Base-by-base conservation (phyloP, 768 basidiomycete genomes). In the Filobasidium wieringae region DNA sequence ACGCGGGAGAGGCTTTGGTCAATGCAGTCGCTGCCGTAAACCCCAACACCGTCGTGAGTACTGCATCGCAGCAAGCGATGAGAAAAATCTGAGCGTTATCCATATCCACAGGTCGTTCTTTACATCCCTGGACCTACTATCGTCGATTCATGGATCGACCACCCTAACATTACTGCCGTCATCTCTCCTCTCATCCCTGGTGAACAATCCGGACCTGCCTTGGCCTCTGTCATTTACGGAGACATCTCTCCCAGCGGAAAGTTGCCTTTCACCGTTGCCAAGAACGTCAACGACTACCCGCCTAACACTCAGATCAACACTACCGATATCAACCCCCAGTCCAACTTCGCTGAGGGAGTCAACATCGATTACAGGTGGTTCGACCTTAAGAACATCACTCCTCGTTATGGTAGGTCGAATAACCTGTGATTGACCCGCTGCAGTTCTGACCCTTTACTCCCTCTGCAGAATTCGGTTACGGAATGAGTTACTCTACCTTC, bases 281-380 rank as follows among this genome's bases (percentile, higher is more conserved):
- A 68, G 54, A 27, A 43, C 17, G 57, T 53, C 9, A 53, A 60
- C 2, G 69, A 72, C 51, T 72, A 70, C 67, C 71, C 71, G 40
- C 64, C 61, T 9, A 63, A 67, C 45, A 71, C 68, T 43, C 65
- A 71, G 45, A 43, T 69, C 17, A 47, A 67, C 26, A 55, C 66
- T 15, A 61, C 63, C 32, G 37, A 51, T 17, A n/a, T 53, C 30
- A 54, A 64, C 33, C 72, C 73, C 14, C 61, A 67, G 22, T 40
- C 67, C 17, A 49, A 64, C 27, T 75, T 73, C 55, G 58, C 66
- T 9, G 74, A 75, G 57, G 67, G 69, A 37, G 51, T 69, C 31
- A 64, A 65, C 7, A 68, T 71, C 49, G 74, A 71, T 50, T 71
- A 74, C 58, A 68, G 72, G 54, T 74, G 70, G 69, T 75, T 74